Evolutionary conservation across 345 rosid species (phyloP).

Genomic region (Eucalyptus melliodora): DNA sequence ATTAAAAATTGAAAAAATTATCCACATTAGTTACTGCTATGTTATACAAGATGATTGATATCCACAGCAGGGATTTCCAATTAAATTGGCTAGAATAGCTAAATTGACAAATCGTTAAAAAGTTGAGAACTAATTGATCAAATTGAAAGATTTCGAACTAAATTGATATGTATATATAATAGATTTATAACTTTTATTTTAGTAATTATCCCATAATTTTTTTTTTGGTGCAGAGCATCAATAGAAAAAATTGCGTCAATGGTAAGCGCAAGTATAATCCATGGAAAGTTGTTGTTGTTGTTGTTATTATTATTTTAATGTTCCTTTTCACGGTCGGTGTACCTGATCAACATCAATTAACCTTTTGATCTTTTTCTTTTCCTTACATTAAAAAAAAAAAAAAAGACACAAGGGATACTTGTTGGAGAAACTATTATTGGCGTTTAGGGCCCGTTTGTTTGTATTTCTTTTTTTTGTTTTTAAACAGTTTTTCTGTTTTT

Average conservation of each 20-base stretch:
- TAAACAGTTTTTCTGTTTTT: too few species aligned
- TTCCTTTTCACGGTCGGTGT: background rate
- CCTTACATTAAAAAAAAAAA: background rate
- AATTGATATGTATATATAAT: too few species aligned
- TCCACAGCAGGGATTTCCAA: accelerated
- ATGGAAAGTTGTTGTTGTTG: background rate
- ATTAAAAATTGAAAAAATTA: background rate
- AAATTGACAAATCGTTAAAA: background rate
- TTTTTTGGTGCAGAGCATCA: background rate
- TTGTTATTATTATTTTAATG: accelerated
- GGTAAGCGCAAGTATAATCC: background rate
- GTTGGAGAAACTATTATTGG: background rate
- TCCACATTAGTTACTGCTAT: accelerated
- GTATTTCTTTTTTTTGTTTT: too few species aligned
- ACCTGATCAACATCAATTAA: background rate
- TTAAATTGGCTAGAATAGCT: background rate
- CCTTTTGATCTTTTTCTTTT: background rate
- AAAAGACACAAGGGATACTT: background rate
- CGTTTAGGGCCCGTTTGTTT: too few species aligned
- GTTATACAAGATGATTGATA: accelerated
- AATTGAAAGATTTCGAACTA: background rate
- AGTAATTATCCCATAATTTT: background rate
- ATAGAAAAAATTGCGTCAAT: background rate
- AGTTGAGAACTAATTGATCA: background rate
- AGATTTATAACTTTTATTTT: background rate